Percentiles rank a stretch among this genome's conserved stretches.
Conservation (phyloP, 176 grass and related monocot genomes). For the Coix lacrymajobi region DNA sequence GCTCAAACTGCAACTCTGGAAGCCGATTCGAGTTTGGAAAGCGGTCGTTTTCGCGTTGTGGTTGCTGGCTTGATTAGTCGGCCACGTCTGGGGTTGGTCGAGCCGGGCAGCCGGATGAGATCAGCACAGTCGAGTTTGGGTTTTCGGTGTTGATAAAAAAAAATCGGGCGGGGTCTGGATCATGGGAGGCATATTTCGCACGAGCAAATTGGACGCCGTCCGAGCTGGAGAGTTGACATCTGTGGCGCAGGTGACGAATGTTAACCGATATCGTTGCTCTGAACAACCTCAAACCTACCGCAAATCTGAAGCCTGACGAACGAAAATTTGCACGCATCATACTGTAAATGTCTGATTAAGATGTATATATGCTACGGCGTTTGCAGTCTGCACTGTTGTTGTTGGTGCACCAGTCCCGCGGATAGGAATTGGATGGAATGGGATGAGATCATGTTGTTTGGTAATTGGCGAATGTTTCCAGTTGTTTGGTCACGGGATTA, state of each 20-base stretch:
- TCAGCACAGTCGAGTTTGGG: not conserved
- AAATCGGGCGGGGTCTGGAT: not conserved
- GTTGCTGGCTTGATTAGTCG: not conserved
- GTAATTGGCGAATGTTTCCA: not conserved
- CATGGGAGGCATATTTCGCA: not conserved
- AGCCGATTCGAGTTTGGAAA: not conserved
- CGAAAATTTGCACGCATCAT: not conserved
- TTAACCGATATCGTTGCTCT: not conserved
- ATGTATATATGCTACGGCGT: not conserved
- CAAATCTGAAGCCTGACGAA: not conserved
- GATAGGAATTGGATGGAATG: not conserved
- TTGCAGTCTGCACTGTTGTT: not conserved
- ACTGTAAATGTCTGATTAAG: not conserved
- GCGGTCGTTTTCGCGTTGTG: not conserved
- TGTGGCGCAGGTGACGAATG: not conserved
- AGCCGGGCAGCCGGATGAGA: not conserved
- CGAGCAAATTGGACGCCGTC: not conserved
- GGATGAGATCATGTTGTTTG: constrained; percentile 5
- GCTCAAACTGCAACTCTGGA: not conserved
- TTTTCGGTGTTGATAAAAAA: not conserved
- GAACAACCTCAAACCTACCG: not conserved
- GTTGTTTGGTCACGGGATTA: not conserved
- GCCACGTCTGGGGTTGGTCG: not conserved
- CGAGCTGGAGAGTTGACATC: not conserved
- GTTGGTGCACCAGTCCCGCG: not conserved